These are phyloP conservation scores for Neurospora intermedia DNA, from an alignment of 495 filamentous ascomycete genomes.

Conservation along the genomic window DNA sequence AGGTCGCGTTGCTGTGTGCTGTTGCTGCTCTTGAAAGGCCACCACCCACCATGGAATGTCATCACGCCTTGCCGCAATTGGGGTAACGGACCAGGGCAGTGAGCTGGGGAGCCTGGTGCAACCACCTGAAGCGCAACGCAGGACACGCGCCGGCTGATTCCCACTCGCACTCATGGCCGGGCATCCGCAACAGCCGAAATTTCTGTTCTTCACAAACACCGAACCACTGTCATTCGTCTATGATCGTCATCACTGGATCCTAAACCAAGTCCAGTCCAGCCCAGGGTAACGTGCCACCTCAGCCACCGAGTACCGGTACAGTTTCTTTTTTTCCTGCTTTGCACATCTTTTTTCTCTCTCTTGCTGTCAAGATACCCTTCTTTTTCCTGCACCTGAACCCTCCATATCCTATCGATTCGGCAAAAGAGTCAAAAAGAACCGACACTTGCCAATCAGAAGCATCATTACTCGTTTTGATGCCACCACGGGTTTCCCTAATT, in stretches of 20 bases:
- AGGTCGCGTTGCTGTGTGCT: neutral
- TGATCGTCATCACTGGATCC: neutral
- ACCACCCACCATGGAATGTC: neutral
- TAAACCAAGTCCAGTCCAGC: neutral
- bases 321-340: neutral
- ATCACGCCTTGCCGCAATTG: neutral
- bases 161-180: neutral
- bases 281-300: neutral
- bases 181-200: slow-evolving; percentile 19
- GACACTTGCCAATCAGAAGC: neutral
- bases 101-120: neutral
- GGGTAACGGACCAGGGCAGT: neutral
- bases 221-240: neutral
- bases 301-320: neutral
- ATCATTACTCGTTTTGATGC: neutral
- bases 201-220: slow-evolving; percentile 5
- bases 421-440: neutral
- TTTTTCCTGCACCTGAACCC: neutral
- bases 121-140: neutral
- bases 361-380: neutral
- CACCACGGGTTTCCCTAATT: neutral
- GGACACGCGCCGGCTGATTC: neutral
- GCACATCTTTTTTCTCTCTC: neutral
- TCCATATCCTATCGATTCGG: neutral
- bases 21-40: neutral